Base-by-base conservation (phyloP, 2,329 filamentous ascomycete species). In the Colletotrichum australisinense region DNA sequence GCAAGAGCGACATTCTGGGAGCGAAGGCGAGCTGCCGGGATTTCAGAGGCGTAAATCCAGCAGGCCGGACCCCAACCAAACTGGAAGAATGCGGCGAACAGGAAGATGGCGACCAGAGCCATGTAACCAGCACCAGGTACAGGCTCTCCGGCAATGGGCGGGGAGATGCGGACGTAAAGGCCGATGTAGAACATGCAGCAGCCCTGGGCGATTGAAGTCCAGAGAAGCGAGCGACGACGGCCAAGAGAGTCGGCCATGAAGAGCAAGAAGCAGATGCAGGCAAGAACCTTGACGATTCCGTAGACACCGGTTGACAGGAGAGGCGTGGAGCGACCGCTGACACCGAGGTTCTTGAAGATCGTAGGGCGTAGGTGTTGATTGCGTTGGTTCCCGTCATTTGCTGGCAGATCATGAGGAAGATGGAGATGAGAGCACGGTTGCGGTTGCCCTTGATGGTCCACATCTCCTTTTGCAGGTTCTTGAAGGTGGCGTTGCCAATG, bases 131-230 rank as follows among this genome's bases (percentile, higher is more conserved):
- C 89, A 0, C 87, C 84, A 2, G 90, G 88, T 7, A 93, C 89
- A 0, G 82, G 73, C 5, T 83, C 78, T 5, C 85, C 87, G 2
- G 79, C 75, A 19, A 86, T 78, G 0, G 91, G 91, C 0, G 89
- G 88, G 26, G 84, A 80, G 76, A 91, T 87, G 67, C 90, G 87
- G 71, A 92, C 87, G 78, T 93, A 93, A 52, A 92, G 83, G 12
- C 91, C 92, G 69, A 93, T 90, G 80, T 93, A 92, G 78, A 91
- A 87, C 91, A 93, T 93, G 76, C 87, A 85, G 22, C 86, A 76
- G 3, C 87, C 90, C 82, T 91, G 89, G 1, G 88, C 89, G 68
- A 91, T 87, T 1, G 87, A 89, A 0, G 90, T 92, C 89, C 89
- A 91, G 32, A 92, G 84, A 9, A 92, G 84, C 28, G 81, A 82